Evolutionary conservation across 1,284 basidiomycete species (phyloP).

Genomic region (Rhodotorula sp.): DNA sequence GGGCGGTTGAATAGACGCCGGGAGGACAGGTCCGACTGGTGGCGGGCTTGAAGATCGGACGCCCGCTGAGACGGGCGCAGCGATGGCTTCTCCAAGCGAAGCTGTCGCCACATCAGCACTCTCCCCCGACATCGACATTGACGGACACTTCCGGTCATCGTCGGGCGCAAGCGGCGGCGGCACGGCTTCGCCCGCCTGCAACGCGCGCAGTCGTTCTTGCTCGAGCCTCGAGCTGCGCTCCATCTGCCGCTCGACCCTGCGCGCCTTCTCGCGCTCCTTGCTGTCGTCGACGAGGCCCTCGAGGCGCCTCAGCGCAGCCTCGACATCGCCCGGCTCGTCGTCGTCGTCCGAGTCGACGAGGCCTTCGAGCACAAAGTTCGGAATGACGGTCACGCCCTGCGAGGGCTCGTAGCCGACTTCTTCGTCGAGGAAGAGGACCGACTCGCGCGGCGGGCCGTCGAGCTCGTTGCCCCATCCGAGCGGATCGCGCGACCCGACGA

Average conservation of each 20-base stretch:
- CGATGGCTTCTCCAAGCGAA: not conserved
- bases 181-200: constrained; percentile 56
- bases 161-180: constrained; percentile 53
- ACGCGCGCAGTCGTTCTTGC: constrained; percentile 33
- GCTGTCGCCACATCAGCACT: not conserved
- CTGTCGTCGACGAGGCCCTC: constrained; percentile 78
- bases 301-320: constrained; percentile 71
- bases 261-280: constrained; percentile 66
- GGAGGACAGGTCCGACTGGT: not conserved
- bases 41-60: not conserved
- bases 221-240: constrained; percentile 59
- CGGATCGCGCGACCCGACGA: constrained; percentile 48
- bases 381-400: constrained; percentile 19
- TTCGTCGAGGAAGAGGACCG: constrained; percentile 40
- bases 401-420: constrained; percentile 28
- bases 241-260: constrained; percentile 79
- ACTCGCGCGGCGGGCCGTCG: constrained; percentile 45
- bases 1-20: not conserved
- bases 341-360: constrained; percentile 65
- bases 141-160: too few relatives aligned
- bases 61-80: too few relatives aligned
- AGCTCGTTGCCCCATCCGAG: constrained; percentile 49
- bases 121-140: not conserved
- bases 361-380: constrained; percentile 70
- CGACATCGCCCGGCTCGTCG: constrained; percentile 69